These are phyloP conservation scores for Pistacia atlantica DNA, from an alignment of 345 rosid genomes.

Conservation along the genomic window DNA sequence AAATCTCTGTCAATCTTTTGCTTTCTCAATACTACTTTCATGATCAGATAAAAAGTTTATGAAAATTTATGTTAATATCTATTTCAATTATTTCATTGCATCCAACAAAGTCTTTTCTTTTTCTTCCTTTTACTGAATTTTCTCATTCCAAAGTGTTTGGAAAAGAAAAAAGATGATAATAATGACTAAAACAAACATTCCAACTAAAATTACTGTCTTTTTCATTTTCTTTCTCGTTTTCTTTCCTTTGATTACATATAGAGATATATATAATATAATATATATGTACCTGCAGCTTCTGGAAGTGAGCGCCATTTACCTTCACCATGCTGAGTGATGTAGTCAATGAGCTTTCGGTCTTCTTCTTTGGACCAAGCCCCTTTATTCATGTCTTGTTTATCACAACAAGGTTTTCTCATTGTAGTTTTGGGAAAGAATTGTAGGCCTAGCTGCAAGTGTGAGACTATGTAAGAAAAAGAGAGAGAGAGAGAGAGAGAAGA, in stretches of 20 bases:
- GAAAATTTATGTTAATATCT: too few species aligned
- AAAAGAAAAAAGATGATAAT: too few species aligned
- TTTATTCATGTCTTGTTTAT: constrained; percentile 1
- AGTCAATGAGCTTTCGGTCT: constrained; percentile 10
- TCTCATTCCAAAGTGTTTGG: too few species aligned
- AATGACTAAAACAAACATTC: too few species aligned
- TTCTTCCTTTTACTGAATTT: too few species aligned
- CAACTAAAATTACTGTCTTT: neutral
- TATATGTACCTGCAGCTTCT: constrained; percentile 1
- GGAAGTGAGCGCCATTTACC: constrained; percentile 9
- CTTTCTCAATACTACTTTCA: too few species aligned
- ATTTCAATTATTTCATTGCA: too few species aligned
- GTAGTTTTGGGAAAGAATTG: neutral
- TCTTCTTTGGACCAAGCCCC: constrained; percentile 12
- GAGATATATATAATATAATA: too few species aligned
- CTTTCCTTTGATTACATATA: neutral
- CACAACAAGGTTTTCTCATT: constrained; percentile 3
- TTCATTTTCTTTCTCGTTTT: neutral
- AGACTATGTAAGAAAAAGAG: neutral
- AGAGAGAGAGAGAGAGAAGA: neutral
- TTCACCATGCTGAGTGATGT: constrained; percentile 1
- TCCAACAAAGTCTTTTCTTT: too few species aligned
- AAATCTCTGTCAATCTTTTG: neutral
- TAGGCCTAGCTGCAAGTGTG: neutral
- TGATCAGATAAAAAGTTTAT: too few species aligned